Evolutionary conservation across 2,329 filamentous ascomycete genomes (phyloP).

Genomic region (Tolypocladium inflatum): DNA sequence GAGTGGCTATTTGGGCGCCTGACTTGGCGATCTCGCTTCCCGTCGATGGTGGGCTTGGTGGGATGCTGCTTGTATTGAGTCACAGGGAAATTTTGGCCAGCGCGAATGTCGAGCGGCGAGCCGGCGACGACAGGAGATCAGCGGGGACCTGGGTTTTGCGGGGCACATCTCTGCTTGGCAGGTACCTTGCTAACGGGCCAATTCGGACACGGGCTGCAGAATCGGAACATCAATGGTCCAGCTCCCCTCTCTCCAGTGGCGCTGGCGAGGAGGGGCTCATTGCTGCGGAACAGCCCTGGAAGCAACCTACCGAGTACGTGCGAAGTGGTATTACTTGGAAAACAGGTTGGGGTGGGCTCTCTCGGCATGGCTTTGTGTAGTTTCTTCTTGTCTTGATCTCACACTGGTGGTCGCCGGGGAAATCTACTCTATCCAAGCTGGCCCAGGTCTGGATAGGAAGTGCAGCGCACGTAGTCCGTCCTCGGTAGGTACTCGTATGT

Average conservation of each 20-base stretch:
- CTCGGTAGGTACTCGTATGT: no score
- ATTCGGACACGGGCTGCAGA: neutral
- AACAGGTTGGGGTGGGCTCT: neutral
- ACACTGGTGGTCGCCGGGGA: no score
- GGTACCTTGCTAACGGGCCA: neutral
- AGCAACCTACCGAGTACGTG: neutral
- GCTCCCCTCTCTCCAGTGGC: neutral
- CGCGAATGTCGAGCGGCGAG: neutral
- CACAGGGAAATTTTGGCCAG: slow-evolving; percentile 29
- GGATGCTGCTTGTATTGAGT: slow-evolving; percentile 18
- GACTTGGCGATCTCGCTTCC: slow-evolving; percentile 1
- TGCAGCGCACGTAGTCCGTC: no score
- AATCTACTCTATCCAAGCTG: no score
- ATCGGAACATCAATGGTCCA: slow-evolving; percentile 22
- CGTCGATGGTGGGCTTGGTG: slow-evolving; percentile 3
- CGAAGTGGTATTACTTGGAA: neutral
- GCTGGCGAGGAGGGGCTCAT: no score
- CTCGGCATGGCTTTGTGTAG: no score
- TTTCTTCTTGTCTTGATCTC: no score
- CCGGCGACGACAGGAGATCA: neutral
- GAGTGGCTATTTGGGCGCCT: neutral
- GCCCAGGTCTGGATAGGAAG: no score
- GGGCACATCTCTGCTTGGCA: slow-evolving; percentile 8
- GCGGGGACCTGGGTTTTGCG: slow-evolving; percentile 6
- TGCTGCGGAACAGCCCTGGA: neutral